phyloP scores from a whole-genome alignment of 1,139 yeast genomes.

The Sporopachydermia cereana region DNA sequence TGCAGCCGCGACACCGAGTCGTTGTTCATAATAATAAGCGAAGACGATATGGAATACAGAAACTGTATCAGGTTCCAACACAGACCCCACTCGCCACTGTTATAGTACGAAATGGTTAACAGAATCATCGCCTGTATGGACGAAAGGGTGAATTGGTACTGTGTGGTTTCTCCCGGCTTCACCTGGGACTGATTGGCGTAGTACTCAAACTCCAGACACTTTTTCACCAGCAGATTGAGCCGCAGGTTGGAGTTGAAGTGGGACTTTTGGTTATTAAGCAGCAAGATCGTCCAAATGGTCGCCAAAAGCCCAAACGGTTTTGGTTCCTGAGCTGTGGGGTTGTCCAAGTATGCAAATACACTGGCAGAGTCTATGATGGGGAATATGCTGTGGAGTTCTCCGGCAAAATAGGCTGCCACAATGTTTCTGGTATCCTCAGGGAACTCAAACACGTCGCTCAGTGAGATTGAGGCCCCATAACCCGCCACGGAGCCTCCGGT shows the following conservation, averaged over 20 bases:
- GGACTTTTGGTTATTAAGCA: conserved; percentile 1
- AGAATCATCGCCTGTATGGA: neutral
- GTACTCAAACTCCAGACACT: conserved; percentile 1
- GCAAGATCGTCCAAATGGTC: neutral
- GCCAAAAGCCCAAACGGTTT: neutral
- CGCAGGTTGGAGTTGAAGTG: neutral
- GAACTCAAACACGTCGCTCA: neutral
- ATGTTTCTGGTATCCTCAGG: neutral
- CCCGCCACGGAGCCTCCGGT: neutral
- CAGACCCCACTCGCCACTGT: conserved; percentile 3
- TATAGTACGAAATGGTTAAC: conserved; percentile 1
- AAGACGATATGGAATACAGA: neutral
- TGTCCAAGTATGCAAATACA: neutral
- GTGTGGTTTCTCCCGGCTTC: conserved; percentile 4
- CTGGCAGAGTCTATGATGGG: neutral
- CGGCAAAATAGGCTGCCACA: neutral
- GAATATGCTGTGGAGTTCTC: neutral
- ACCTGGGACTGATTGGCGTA: neutral
- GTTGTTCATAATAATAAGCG: neutral
- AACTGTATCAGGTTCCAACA: neutral
- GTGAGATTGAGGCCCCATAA: neutral
- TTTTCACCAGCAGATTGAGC: neutral
- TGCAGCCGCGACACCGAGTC: neutral
- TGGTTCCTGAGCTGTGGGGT: neutral
- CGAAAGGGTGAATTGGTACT: neutral